Conservation (phyloP, 768 basidiomycete genomes). For the Tylopilus rubrobrunneus region DNA sequence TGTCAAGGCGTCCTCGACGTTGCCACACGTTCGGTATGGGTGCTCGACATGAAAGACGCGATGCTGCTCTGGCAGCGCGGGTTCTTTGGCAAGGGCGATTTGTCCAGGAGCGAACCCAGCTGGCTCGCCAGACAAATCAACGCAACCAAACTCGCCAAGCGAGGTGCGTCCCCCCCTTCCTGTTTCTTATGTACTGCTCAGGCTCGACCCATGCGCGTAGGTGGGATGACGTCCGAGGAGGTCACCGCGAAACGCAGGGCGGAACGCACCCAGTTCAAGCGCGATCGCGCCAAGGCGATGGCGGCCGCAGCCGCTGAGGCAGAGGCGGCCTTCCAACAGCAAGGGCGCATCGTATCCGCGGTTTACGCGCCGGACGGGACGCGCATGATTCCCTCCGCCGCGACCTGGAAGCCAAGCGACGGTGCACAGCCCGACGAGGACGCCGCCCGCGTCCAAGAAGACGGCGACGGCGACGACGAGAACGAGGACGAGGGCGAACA, state of each 20-base stretch:
- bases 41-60: constrained; percentile 59
- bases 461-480: constrained; percentile 29
- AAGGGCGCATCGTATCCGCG: constrained; percentile 61
- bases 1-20: constrained; percentile 77
- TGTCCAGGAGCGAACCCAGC: constrained; percentile 92
- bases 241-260: constrained; percentile 82
- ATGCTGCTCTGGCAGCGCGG: constrained; percentile 81
- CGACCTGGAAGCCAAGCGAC: constrained; percentile 66
- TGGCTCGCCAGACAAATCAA: constrained; percentile 85
- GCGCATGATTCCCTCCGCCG: constrained; percentile 65
- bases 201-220: background rate
- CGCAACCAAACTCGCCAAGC: constrained; percentile 45
- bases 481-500: constrained; percentile 40
- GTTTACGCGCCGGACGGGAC: constrained; percentile 49
- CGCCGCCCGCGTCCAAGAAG: constrained; percentile 16
- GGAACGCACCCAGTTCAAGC: constrained; percentile 90
- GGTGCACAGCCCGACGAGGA: constrained; percentile 14
- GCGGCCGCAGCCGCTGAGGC: constrained; percentile 78
- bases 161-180: constrained; percentile 40
- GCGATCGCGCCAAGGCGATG: constrained; percentile 85
- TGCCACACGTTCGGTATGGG: constrained; percentile 84
- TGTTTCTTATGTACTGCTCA: background rate
- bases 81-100: constrained; percentile 96
- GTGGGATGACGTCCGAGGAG: constrained; percentile 77
- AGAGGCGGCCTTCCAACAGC: constrained; percentile 72